A percentile compares a stretch with the other conserved stretches of the same genome.
Conservation (phyloP, 192 early-diverging fungal genomes). For the Pilaira anomala region DNA sequence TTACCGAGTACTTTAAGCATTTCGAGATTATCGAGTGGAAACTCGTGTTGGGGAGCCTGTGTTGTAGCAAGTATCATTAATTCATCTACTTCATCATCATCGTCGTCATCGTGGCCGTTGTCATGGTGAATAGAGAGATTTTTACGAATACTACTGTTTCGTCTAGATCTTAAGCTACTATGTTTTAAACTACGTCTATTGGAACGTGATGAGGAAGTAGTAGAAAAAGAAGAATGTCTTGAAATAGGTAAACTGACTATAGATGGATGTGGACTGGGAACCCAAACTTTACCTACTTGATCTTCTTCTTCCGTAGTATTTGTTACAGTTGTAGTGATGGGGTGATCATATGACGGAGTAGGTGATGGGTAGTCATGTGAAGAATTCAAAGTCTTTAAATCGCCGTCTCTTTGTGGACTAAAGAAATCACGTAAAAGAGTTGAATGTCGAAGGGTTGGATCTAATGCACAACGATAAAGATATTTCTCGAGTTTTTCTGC, state of each 20-base stretch:
- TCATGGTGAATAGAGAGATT: not conserved
- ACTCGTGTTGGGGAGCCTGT: conserved; percentile 19
- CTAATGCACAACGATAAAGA: conserved; percentile 36
- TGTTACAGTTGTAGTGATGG: not conserved
- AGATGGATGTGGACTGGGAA: conserved; percentile 2
- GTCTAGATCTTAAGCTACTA: too few species aligned
- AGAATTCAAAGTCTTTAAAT: conserved; percentile 22
- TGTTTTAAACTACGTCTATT: too few species aligned
- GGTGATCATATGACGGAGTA: not conserved
- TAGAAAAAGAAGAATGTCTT: too few species aligned
- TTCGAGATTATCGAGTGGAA: conserved; percentile 45
- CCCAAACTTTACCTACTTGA: conserved; percentile 6
- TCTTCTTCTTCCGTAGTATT: not conserved
- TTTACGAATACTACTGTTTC: too few species aligned
- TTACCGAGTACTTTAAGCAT: conserved; percentile 52
- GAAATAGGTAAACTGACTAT: conserved; percentile 3
- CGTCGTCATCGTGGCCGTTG: not conserved
- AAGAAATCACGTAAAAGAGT: conserved; percentile 44
- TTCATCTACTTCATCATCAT: conserved; percentile 5
- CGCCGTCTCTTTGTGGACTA: conserved; percentile 43
- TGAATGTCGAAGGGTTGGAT: conserved; percentile 37
- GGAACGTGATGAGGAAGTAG: too few species aligned
- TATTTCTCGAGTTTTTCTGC: conserved; percentile 48
- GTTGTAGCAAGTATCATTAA: not conserved
- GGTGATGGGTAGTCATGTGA: not conserved